These are phyloP conservation scores for Aphanomyces invadans DNA, from an alignment of 352 stramenopile genomes.

Conservation along the genomic window DNA sequence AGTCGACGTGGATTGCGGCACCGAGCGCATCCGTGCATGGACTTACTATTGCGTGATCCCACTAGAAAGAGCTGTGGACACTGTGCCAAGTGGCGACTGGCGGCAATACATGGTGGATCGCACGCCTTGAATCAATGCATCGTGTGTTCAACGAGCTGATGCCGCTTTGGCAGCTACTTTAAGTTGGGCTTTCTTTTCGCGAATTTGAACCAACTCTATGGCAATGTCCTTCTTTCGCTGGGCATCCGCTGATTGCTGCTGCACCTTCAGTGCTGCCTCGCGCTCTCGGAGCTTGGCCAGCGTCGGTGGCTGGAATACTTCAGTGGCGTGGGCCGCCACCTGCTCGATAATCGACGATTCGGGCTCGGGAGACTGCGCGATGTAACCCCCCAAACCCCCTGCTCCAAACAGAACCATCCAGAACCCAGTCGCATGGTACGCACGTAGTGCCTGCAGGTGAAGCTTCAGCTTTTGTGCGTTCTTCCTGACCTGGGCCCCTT, in stretches of 20 bases:
- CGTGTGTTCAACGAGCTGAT: not conserved
- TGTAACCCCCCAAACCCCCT: constrained; percentile 8
- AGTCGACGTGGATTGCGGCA: not conserved
- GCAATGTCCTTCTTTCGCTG: not conserved
- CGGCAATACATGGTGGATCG: constrained; percentile 6
- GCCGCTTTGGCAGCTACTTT: not conserved
- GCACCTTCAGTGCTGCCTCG: not conserved
- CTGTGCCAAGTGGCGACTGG: constrained; percentile 13
- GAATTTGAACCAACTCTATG: constrained; percentile 10
- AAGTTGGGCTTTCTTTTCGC: constrained; percentile 3
- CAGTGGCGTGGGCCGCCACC: constrained; percentile 2
- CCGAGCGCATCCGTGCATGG: constrained; percentile 4
- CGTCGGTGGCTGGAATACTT: not conserved
- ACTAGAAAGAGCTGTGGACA: not conserved
- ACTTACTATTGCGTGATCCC: constrained; percentile 22
- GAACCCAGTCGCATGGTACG: constrained; percentile 68
- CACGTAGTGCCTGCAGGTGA: constrained; percentile 49
- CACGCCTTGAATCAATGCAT: not conserved
- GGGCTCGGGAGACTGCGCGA: not conserved
- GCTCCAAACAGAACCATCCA: constrained; percentile 65
- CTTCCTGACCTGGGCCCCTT: constrained; percentile 31
- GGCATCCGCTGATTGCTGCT: not conserved
- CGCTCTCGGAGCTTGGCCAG: not conserved
- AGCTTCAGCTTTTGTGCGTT: constrained; percentile 44
- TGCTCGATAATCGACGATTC: constrained; percentile 11